Evolutionary conservation across 441 rosid genomes (phyloP), one percentile per base, ranked within the genome.

Genomic region (Hura crepitans): DNA sequence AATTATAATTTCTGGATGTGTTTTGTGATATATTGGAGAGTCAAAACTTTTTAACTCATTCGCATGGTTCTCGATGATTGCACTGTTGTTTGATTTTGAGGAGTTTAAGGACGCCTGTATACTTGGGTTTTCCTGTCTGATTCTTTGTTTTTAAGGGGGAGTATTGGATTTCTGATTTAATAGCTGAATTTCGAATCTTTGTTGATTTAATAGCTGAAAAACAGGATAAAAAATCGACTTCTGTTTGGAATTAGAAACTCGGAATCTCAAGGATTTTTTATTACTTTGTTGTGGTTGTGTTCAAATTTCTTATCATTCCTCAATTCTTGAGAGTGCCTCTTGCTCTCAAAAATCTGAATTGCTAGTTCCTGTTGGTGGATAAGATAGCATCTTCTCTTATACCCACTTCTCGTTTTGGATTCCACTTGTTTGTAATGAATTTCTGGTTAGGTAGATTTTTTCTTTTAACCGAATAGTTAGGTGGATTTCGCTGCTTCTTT

Each of bases 191-290:
- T 75, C 54, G 80, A 77, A 71, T 81, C 80, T 83, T 77, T 71
- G 68, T 72, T 74, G 78, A 80, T 75, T 70, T 77, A 70, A 77
- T 78, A 78, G 62, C 77, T 72, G 54, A 77, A 68, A n/a, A 28
- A 69, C 65, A 76, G 78, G 80, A 65, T 74, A 69, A 72, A 53
- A 45, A 62, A 23, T 39, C 51, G 67, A 57, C 37, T 83, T 77
- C 74, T 74, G 76, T 65, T 79, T 58, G 69, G 81, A 74, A 77
- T 78, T 81, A 74, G 83, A 74, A 74, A 72, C 74, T 59, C 46
- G 33, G 84, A 81, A 81, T 80, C 86, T 70, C 23, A 72, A 65
- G 74, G 79, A 78, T 80, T 85, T 81, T 72, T 81, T 81, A 78
- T 71, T 85, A 81, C 77, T 72, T 62, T 66, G 56, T 72, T 70